These are phyloP conservation scores for Setaria viridis DNA, from an alignment of 202 grass and related monocot genomes.

Conservation along the genomic window DNA sequence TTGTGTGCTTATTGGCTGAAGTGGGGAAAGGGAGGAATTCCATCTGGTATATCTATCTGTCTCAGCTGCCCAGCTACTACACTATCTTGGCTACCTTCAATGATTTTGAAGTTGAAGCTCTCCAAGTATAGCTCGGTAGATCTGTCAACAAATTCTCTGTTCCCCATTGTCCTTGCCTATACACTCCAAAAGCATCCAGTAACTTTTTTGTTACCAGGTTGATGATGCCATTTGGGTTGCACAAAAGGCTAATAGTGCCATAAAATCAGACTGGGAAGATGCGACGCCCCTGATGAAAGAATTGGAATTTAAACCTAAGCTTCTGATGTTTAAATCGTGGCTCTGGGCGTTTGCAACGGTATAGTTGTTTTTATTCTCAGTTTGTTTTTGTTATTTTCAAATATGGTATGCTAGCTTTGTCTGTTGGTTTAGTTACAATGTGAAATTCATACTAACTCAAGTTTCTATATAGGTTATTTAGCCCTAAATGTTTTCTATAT, in stretches of 20 bases:
- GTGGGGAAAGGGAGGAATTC: conserved; percentile 77
- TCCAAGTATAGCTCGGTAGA: conserved; percentile 75
- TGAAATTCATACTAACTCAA: not conserved
- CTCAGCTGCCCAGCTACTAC: conserved; percentile 76
- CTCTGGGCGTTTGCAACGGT: conserved; percentile 91
- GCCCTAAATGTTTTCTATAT: not conserved
- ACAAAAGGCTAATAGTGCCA: conserved; percentile 57
- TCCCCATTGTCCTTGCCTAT: conserved; percentile 22
- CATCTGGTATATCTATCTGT: conserved; percentile 83
- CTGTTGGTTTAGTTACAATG: not conserved
- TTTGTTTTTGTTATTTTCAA: conserved; percentile 20
- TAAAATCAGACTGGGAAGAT: conserved; percentile 78
- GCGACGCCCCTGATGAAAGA: conserved; percentile 59
- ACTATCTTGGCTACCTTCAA: conserved; percentile 78
- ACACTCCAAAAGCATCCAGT: conserved; percentile 27
- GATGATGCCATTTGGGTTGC: conserved; percentile 87
- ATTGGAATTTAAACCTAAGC: conserved; percentile 71
- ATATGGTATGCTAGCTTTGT: not conserved
- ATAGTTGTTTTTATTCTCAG: conserved; percentile 17
- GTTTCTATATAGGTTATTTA: conserved; percentile 25
- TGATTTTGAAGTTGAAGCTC: conserved; percentile 71
- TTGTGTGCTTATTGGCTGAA: conserved; percentile 79
- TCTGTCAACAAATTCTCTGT: conserved; percentile 18
- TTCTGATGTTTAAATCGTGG: conserved; percentile 84
- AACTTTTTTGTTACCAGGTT: conserved; percentile 49